Base-by-base conservation (phyloP, 352 stramenopile species). In the Phytophthora cryptogea region DNA sequence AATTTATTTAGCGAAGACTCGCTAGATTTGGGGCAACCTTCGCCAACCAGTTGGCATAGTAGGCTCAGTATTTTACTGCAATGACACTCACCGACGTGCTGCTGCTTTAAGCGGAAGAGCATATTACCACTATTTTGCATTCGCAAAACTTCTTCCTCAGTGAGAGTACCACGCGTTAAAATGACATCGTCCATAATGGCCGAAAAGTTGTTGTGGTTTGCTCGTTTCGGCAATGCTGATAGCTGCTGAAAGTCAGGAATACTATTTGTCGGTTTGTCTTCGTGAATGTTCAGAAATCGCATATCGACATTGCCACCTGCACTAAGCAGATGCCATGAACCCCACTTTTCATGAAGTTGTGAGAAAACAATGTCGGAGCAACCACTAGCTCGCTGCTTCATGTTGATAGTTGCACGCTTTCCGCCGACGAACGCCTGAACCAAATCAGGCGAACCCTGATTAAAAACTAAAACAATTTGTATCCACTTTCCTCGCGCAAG, bases 41-140 rank as follows among this genome's bases (percentile, higher is more conserved):
- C 9, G 5, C n/a, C 17, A 35, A 62, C 52, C 10, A 80, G 46
- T 35, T 59, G 68, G 13, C 64, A 78, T n/a, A 86, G 48, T 13
- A 86, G 35, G 5, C 63, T 45, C 26, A 86, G 51, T 14, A 83
- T 37, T 10, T 78, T 59, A 4, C 27, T 37, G 44, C 63, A 77
- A 17, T 83, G 42, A 4, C 2, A 58, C 49, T 79, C 66, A 14
- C 58, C 33, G 6, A 67, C 20, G 28, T 73, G 27, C 4, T 63
- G 63, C 14, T 68, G 70, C 37, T 83, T 80, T 26, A 82, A 60
- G 8, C 63, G 72, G 36, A 83, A 70, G 6, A 86, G 54, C 54
- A 70, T n/a, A 0, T 58, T 62, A 2, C 72, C 76, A 31, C 46
- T 66, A 9, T 26, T 13, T 10, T 60, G 54, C 35, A 83, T 52